Evolutionary conservation across 2,329 filamentous ascomycete genomes (phyloP).

Genomic region (Fusarium sp.): DNA sequence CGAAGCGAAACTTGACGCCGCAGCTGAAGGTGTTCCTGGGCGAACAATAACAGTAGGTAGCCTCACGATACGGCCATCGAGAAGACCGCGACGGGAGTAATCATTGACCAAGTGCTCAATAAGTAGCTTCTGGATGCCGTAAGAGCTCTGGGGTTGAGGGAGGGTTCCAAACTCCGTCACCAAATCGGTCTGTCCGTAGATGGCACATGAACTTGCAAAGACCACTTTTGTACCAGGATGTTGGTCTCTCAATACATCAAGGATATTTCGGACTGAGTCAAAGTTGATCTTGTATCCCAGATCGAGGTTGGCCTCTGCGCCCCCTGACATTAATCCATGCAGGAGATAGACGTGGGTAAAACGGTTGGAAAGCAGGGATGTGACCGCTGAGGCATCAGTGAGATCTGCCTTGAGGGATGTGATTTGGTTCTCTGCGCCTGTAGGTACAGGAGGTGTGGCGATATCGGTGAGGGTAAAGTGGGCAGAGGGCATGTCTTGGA

Average conservation of each 20-base stretch:
- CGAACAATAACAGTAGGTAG: slow-evolving; percentile 74
- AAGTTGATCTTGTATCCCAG: slow-evolving; percentile 70
- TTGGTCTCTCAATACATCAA: slow-evolving; percentile 63
- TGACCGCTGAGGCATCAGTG: slow-evolving; percentile 39
- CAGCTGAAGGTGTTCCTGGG: slow-evolving; percentile 71
- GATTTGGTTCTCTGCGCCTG: slow-evolving; percentile 49
- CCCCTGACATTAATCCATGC: slow-evolving; percentile 75
- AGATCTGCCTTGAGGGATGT: slow-evolving; percentile 48
- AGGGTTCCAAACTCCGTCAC: slow-evolving; percentile 46
- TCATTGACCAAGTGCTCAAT: slow-evolving; percentile 62
- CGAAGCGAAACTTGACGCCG: slow-evolving; percentile 72
- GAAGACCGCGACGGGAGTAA: slow-evolving; percentile 63
- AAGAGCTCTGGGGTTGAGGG: slow-evolving; percentile 68
- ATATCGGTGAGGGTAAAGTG: slow-evolving; percentile 71
- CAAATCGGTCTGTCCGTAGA: slow-evolving; percentile 62
- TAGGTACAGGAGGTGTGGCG: slow-evolving; percentile 64
- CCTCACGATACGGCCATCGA: slow-evolving; percentile 70
- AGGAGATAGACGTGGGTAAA: slow-evolving; percentile 69
- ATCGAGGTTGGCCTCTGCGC: slow-evolving; percentile 71
- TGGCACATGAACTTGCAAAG: slow-evolving; percentile 73
- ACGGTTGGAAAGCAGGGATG: slow-evolving; percentile 48
- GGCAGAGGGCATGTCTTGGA: slow-evolving; percentile 56
- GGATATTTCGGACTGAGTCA: slow-evolving; percentile 67
- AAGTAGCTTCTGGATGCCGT: slow-evolving; percentile 74
- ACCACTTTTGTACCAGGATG: slow-evolving; percentile 67